Base-by-base conservation (phyloP, 306 rosid genomes). In the Prunus fruticosa region DNA sequence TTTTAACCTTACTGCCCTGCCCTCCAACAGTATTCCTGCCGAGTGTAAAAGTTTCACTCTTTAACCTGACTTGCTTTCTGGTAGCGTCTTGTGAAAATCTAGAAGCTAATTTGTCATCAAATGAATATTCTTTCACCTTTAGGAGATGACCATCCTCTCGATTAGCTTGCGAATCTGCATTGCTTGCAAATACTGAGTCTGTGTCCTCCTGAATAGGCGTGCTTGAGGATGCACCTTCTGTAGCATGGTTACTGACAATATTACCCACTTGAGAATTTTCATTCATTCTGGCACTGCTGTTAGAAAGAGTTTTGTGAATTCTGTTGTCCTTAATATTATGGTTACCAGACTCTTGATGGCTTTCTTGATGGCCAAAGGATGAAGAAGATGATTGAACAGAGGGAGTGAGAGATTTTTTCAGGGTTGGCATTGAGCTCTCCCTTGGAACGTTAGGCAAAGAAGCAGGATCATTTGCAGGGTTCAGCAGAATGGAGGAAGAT, bases 81-180 rank as follows among this genome's bases (percentile, higher is more conserved):
- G 73, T 78, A 78, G 80, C 74, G 30, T 87, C 76, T n/a, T 74
- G 84, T 49, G 85, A 79, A 41, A 69, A 52, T 74, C 83, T 78
- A 22, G 74, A 50, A 32, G 73, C 27, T 64, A 77, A 68, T 74
- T 87, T 82, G 72, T 77, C 80, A 57, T 84, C 87, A 61, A 50
- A 65, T 71, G 67, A 19, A 61, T 78, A 46, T 66, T 75, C 80
- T n/a, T 81, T 79, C 76, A 52, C 57, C 58, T 72, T 79, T 4
- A 74, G 32, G 25, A 34, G n/a, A 61, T 67, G 63, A 19, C 71
- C 67, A 82, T 72, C 85, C 75, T 78, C 88, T 72, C 23, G 73
- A 51, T 41, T 73, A 34, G 68, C 77, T 74, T 71, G 78, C 53
- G 80, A 86, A 53, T 61, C 87, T 65, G 82, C 60, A 64, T 74